Evolutionary conservation across 257 asterid species (phyloP).

Genomic region (Salvia rosmarinus): DNA sequence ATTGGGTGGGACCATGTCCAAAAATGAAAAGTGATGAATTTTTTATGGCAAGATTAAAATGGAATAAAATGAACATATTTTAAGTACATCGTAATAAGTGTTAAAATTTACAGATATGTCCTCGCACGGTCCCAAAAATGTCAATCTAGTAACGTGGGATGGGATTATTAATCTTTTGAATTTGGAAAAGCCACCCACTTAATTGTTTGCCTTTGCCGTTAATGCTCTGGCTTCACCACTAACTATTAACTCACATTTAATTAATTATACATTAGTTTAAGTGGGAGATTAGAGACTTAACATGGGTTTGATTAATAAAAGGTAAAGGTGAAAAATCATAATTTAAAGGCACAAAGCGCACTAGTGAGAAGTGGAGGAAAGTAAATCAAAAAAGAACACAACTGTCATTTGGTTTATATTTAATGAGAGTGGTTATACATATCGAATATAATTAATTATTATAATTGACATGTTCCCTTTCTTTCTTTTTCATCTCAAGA

Average conservation of each 20-base stretch:
- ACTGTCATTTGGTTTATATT: constrained; percentile 2
- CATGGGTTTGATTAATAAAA: neutral
- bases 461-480: neutral
- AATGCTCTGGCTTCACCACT: neutral
- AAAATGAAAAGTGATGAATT: too few species aligned
- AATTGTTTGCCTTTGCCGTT: neutral
- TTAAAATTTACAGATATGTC: constrained; percentile 29
- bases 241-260: neutral
- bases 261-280: neutral
- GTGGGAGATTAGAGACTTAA: neutral
- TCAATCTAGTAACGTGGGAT: constrained; percentile 36
- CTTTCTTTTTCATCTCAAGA: neutral
- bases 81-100: too few species aligned
- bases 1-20: too few species aligned
- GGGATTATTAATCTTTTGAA: constrained; percentile 27
- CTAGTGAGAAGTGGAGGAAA: neutral
- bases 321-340: neutral
- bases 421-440: neutral
- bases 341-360: constrained; percentile 24
- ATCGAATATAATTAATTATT: neutral
- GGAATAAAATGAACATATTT: too few species aligned
- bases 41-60: too few species aligned
- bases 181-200: constrained; percentile 4
- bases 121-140: constrained; percentile 27
- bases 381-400: constrained; percentile 18